Evolutionary conservation across 352 stramenopile species (phyloP).

Genomic region (Phytophthora agathidicida): DNA sequence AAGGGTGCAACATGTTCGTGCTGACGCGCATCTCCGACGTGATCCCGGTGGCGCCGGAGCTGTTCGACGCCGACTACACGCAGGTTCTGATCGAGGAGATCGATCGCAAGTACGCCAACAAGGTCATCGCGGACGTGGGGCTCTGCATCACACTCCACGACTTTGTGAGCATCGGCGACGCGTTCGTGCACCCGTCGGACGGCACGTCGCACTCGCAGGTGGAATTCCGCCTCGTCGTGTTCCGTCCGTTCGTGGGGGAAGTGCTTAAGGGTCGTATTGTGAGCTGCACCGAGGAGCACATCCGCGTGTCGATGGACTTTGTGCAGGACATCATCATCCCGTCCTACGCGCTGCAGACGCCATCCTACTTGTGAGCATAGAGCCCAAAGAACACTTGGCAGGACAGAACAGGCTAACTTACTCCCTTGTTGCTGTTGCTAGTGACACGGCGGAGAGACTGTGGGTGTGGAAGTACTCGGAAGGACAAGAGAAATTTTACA

Average conservation of each 20-base stretch:
- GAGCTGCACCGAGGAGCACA: conserved; percentile 90
- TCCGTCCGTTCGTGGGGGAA: conserved; percentile 88
- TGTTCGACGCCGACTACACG: conserved; percentile 85
- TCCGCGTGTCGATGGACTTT: conserved; percentile 91
- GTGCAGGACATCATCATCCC: conserved; percentile 91
- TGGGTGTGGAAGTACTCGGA: conserved; percentile 91
- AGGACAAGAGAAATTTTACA: conserved; percentile 88
- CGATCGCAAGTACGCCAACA: conserved; percentile 92
- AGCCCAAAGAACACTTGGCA: background rate
- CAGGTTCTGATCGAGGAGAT: conserved; percentile 90
- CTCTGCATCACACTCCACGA: conserved; percentile 91
- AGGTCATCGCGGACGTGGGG: conserved; percentile 87
- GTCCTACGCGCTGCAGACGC: conserved; percentile 87
- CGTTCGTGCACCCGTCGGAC: conserved; percentile 85
- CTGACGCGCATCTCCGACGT: conserved; percentile 87
- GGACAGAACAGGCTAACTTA: background rate
- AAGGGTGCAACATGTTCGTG: conserved; percentile 74
- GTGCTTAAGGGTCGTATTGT: conserved; percentile 90
- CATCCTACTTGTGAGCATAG: conserved; percentile 74
- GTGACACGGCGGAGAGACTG: conserved; percentile 75
- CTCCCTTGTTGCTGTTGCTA: conserved; percentile 15
- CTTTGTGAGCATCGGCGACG: conserved; percentile 88
- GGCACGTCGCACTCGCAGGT: conserved; percentile 89
- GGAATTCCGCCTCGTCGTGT: conserved; percentile 91
- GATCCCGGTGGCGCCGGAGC: conserved; percentile 79